These are phyloP conservation scores for Arthrobotrys entomopaga DNA, from an alignment of 2,329 filamentous ascomycete genomes.

Conservation along the genomic window DNA sequence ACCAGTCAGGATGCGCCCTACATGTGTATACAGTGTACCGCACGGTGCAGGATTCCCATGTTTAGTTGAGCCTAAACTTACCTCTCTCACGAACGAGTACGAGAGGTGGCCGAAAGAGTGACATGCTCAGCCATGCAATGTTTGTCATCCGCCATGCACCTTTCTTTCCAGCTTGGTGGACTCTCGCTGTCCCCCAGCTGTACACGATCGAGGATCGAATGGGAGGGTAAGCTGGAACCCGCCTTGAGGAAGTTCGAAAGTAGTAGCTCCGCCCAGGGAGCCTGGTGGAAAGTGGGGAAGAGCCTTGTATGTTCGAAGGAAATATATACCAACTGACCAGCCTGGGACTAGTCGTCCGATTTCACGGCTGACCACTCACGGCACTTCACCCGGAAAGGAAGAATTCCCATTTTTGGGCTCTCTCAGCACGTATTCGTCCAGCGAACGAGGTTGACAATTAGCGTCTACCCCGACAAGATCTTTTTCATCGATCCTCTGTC, in stretches of 20 bases:
- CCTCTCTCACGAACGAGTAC: neutral
- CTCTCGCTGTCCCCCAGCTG: conserved; percentile 6
- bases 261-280: conserved; percentile 31
- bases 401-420: conserved; percentile 21
- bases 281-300: conserved; percentile 48
- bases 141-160: conserved; percentile 36
- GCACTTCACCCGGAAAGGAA: conserved; percentile 49
- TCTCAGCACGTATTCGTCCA: neutral
- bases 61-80: conserved; percentile 47
- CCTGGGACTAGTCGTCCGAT: conserved; percentile 30
- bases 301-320: conserved; percentile 47
- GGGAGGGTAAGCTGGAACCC: conserved; percentile 33
- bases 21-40: conserved; percentile 9
- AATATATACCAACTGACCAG: conserved; percentile 32
- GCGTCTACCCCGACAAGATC: conserved; percentile 5
- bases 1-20: conserved; percentile 10
- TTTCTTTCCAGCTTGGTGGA: conserved; percentile 20
- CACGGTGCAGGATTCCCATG: conserved; percentile 2
- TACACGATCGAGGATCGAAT: conserved; percentile 29
- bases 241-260: conserved; percentile 25
- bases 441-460: conserved; percentile 2
- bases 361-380: conserved; percentile 45
- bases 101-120: neutral
- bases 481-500: too few relatives aligned
- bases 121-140: conserved; percentile 48